phyloP scores from a whole-genome alignment of 2,329 filamentous ascomycete genomes.

The Ophiostoma himal-ulmi region DNA sequence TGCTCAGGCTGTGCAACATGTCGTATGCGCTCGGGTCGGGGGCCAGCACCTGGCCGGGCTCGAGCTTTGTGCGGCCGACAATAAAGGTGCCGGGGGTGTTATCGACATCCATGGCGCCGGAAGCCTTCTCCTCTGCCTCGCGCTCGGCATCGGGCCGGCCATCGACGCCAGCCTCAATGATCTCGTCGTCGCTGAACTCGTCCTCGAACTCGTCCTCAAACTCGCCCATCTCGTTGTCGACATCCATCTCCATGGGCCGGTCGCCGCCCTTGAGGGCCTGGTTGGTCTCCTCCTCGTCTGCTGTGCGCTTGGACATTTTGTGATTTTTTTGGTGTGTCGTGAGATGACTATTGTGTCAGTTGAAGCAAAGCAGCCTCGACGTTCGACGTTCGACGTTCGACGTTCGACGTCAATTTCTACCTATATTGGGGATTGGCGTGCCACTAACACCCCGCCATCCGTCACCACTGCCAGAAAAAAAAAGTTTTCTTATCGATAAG shows the following conservation, averaged over 20 bases:
- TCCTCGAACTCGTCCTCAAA: conserved; percentile 96
- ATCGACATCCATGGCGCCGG: conserved; percentile 80
- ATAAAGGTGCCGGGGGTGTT: conserved; percentile 76
- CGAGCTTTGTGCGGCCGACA: conserved; percentile 85
- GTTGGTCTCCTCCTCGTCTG: conserved; percentile 24
- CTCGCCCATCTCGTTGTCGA: conserved; percentile 62
- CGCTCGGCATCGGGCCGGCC: conserved; percentile 86
- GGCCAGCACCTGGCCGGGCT: conserved; percentile 81
- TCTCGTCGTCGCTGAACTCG: conserved; percentile 80
- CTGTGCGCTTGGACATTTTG: conserved; percentile 27
- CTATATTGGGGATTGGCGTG: not conserved
- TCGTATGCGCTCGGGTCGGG: conserved; percentile 94
- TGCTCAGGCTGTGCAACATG: conserved; percentile 91
- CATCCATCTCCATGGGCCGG: conserved; percentile 62
- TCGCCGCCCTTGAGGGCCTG: conserved; percentile 54
- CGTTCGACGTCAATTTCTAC: not conserved
- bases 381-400: not conserved
- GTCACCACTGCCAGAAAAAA: conserved; percentile 11
- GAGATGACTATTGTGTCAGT: not conserved
- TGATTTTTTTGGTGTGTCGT: not conserved
- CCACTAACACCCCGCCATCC: conserved; percentile 17
- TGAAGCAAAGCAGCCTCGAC: not conserved
- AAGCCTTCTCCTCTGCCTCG: conserved; percentile 78
- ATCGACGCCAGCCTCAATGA: conserved; percentile 89
- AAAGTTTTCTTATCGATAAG: conserved; percentile 25